Evolutionary conservation across 208 protist genomes (phyloP).

Genomic region (Tetramitus jugosus): DNA sequence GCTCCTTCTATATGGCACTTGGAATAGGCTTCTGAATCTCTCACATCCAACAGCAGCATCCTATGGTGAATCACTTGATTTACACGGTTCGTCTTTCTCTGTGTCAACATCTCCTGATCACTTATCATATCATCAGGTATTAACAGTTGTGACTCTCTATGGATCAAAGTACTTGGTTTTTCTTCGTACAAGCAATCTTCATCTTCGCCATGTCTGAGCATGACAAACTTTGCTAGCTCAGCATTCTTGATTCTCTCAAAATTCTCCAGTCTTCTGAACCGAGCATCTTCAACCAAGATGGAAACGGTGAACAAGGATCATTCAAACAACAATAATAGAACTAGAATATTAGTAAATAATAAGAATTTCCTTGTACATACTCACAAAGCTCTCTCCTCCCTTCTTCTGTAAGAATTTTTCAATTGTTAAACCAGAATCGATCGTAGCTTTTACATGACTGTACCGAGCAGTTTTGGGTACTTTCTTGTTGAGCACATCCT

Average conservation of each 20-base stretch:
- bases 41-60: background rate
- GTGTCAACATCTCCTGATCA: background rate
- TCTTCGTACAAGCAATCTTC: background rate
- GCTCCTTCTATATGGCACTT: background rate
- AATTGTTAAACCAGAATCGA: background rate
- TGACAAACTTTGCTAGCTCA: background rate
- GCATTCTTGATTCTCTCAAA: slow-evolving; percentile 7
- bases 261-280: background rate
- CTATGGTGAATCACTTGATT: slow-evolving; percentile 10
- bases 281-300: background rate
- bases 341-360: too few species aligned
- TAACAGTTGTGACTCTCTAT: background rate
- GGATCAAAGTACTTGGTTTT: background rate
- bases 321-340: too few species aligned
- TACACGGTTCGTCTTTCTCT: background rate
- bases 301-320: too few species aligned
- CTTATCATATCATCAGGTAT: background rate
- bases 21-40: slow-evolving; percentile 1
- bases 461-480: background rate
- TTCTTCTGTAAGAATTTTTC: background rate
- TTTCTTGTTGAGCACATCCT: too few species aligned
- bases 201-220: background rate
- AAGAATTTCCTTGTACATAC: background rate
- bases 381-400: background rate
- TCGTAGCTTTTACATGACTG: background rate